These are phyloP conservation scores for Colletotrichum chrysophilum DNA, from an alignment of 2,329 filamentous ascomycete genomes.

Conservation along the genomic window DNA sequence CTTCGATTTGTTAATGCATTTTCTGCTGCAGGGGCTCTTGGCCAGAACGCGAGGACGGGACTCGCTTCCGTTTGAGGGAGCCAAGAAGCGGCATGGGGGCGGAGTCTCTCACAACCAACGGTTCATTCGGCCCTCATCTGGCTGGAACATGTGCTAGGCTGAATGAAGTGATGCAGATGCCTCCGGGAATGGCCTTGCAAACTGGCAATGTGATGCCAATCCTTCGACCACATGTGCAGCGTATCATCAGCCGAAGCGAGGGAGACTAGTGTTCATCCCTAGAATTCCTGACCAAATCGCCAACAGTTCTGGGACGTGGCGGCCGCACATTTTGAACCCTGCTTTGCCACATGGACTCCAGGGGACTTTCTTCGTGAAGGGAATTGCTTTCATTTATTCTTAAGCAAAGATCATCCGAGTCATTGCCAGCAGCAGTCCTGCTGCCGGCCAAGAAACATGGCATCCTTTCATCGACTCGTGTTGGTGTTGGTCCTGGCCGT, in stretches of 20 bases:
- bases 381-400: background rate
- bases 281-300: background rate
- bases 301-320: background rate
- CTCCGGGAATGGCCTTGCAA: background rate
- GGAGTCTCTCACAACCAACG: background rate
- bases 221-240: background rate
- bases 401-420: conserved; percentile 2
- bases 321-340: background rate
- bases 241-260: conserved; percentile 7
- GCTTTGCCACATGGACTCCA: conserved; percentile 3
- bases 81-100: background rate
- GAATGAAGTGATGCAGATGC: background rate
- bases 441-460: background rate
- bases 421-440: background rate
- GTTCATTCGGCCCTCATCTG: background rate
- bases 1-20: background rate
- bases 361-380: background rate
- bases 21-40: conserved; percentile 13
- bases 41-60: background rate
- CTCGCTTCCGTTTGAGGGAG: conserved; percentile 3
- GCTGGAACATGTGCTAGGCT: background rate
- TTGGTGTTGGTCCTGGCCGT: conserved; percentile 2
- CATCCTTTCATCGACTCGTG: background rate
- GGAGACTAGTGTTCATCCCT: background rate
- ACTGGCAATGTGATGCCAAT: background rate